Evolutionary conservation across 208 protist species (phyloP), one percentile per base, ranked within the genome.

Genomic region (Naegleria fowleri): DNA sequence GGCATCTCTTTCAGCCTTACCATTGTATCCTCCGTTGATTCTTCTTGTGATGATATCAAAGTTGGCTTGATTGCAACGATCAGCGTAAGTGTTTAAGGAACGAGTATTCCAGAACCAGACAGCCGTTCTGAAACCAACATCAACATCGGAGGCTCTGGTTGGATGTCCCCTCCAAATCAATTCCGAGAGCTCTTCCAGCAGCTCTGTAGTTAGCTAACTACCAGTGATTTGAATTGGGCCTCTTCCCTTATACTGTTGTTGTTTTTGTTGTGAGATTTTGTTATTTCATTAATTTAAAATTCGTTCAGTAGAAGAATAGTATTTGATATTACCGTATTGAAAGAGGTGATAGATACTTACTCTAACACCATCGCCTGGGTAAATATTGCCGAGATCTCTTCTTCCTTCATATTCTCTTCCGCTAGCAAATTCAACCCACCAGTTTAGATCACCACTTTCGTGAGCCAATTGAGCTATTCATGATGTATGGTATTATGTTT

Each of bases 21-120:
- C 91, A 79, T 92, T 92, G 90, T 51, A 59, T 25, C 91, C 91
- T 29, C 91, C 91, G 79, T 92, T 92, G n/a, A 92, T 88, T 52
- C 83, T 58, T 51, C 51, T 55, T 48, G 91, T 92, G 25, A 92
- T 29, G 6, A 33, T 1, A 55, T 91, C 85, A 79, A 92, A 90
- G 6, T 36, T 39, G 25, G 89, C 22, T 75, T 75, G 86, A 25
- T 29, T 91, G 11, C 89, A 33, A 48, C 43, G 43, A 52, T 92
- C 91, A 39, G 89, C 88, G 39, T 92, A 86, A 2, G 6, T 86
- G 36, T 92, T 92, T 22, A 92, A 83, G 0, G 16, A 48, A 11
- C 22, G 22, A 36, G 22, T 75, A 48, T 84, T 75, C 91, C 91
- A 92, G 75, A 58, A 92, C 51, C 79, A 90, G 38, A 52, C 91